A percentile compares a stretch with the other conserved stretches of the same genome.
These are phyloP conservation scores for Blastomyces gilchristii DNA, from an alignment of 2,329 filamentous ascomycete genomes.

Conservation along the genomic window DNA sequence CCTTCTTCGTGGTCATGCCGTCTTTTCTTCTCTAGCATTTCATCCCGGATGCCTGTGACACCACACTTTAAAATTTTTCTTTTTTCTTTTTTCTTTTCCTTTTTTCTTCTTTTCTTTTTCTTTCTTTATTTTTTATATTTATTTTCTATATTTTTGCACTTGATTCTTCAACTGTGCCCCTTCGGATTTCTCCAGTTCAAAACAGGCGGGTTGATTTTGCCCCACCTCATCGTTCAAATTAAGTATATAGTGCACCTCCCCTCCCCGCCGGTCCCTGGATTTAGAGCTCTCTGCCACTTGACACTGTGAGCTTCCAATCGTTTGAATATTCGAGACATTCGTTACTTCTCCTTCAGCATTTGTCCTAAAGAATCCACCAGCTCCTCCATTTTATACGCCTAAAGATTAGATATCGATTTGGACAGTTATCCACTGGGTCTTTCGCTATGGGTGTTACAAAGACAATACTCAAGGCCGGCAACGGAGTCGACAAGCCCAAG, in stretches of 20 bases:
- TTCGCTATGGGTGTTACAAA: constrained; percentile 62
- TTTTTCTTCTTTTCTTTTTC: too few relatives aligned
- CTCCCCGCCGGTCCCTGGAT: background rate
- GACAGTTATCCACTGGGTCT: background rate
- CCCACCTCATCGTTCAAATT: constrained; percentile 2
- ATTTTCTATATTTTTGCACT: background rate
- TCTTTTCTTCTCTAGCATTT: background rate
- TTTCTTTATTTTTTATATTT: too few relatives aligned
- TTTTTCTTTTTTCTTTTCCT: too few relatives aligned
- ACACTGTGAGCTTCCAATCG: constrained; percentile 2
- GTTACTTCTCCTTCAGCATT: background rate
- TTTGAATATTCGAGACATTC: constrained; percentile 6
- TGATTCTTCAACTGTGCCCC: background rate
- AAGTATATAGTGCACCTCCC: constrained; percentile 2
- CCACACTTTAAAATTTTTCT: background rate
- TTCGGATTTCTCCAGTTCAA: background rate
- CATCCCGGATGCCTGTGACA: background rate
- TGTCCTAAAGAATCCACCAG: background rate
- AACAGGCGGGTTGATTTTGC: background rate
- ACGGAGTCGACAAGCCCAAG: constrained; percentile 49
- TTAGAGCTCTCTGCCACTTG: background rate
- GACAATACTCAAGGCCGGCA: constrained; percentile 52
- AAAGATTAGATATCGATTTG: background rate
- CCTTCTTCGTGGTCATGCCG: background rate
- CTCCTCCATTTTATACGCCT: background rate